Base-by-base conservation (phyloP, 2,329 filamentous ascomycete species). In the Fusarium nygamai region DNA sequence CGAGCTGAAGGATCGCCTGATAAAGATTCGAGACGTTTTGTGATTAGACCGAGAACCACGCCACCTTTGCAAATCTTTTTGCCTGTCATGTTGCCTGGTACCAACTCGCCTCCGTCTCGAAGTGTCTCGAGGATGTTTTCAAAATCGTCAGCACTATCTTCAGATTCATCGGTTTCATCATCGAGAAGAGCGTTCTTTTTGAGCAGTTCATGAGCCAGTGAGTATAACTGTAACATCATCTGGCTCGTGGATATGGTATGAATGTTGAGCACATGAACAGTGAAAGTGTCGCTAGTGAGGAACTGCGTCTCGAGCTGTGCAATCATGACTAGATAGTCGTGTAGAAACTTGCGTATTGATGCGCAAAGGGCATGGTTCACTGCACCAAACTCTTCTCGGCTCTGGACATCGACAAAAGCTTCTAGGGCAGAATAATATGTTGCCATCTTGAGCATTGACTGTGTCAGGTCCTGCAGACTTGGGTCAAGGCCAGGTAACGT, bases 21-120 rank as follows among this genome's bases (percentile, higher is more conserved):
- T 90, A 98, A 96, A 20, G 93, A 92, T 75, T 96, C 93, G 14
- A 98, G 85, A 58, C 96, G 89, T 79, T 92, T 92, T 5, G 95
- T 97, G 64, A 99, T 89, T 36, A 98, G 85, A 2, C 94, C 93
- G 4, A 99, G 88, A n/a, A 98, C 94, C 71, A 95, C 93, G 6
- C 96, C 96, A n/a, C 96, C 96, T 85, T 98, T 98, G 86, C 94
- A 98, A 38, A 97, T 92, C 81, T 95, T 98, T 83, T 97, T 97
- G 50, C 91, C 92, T 1, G 93, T 91, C 85, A 96, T 92, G 69
- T 92, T 92, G 8, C 93, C 93, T 2, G 93, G 91, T 20, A 92
- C 88, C 34, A 97, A 86, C 74, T 97, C 94, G 22, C 94, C 94
- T 17, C 95, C 95, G 79, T 98, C 94, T 75, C 93, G 91, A 41